Conservation (phyloP, 1,284 basidiomycete genomes). For the Thelephora terrestris region DNA sequence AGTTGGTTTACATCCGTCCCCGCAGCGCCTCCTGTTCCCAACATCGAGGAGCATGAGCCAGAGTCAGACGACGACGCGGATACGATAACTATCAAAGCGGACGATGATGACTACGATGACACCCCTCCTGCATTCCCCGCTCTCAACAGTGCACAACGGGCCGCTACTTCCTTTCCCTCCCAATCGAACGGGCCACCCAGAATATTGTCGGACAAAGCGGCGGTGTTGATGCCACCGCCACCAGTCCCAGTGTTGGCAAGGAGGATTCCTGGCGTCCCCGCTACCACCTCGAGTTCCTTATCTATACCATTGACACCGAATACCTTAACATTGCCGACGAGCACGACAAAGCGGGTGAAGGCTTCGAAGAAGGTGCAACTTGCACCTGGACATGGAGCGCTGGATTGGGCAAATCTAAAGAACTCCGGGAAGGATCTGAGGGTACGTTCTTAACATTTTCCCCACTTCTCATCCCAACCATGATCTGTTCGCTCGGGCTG, state of each 20-base stretch:
- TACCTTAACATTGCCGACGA: constrained; percentile 49
- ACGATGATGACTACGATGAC: constrained; percentile 52
- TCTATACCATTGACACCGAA: constrained; percentile 26
- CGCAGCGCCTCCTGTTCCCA: constrained; percentile 14
- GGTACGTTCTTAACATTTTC: constrained; percentile 31
- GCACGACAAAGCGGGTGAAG: constrained; percentile 44
- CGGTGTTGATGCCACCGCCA: constrained; percentile 64
- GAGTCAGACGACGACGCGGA: constrained; percentile 43
- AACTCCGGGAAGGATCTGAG: constrained; percentile 69
- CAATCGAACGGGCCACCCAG: constrained; percentile 25
- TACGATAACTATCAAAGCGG: constrained; percentile 26
- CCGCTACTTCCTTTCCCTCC: constrained; percentile 9
- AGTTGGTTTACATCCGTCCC: constrained; percentile 17
- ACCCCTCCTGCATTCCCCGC: constrained; percentile 78
- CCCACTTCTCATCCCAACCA: constrained; percentile 2
- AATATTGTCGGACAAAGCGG: constrained; percentile 35
- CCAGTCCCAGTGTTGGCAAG: constrained; percentile 38
- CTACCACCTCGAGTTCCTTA: constrained; percentile 16
- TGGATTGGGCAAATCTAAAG: constrained; percentile 93
- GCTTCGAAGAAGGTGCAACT: constrained; percentile 79
- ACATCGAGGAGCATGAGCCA: constrained; percentile 25
- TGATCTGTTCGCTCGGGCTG: constrained; percentile 1
- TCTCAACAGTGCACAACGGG: constrained; percentile 74
- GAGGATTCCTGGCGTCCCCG: constrained; percentile 31
- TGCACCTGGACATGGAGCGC: constrained; percentile 82